Evolutionary conservation across 1,284 basidiomycete genomes (phyloP), one percentile per base, ranked within the genome.

Genomic region (Pseudozyma sp.): DNA sequence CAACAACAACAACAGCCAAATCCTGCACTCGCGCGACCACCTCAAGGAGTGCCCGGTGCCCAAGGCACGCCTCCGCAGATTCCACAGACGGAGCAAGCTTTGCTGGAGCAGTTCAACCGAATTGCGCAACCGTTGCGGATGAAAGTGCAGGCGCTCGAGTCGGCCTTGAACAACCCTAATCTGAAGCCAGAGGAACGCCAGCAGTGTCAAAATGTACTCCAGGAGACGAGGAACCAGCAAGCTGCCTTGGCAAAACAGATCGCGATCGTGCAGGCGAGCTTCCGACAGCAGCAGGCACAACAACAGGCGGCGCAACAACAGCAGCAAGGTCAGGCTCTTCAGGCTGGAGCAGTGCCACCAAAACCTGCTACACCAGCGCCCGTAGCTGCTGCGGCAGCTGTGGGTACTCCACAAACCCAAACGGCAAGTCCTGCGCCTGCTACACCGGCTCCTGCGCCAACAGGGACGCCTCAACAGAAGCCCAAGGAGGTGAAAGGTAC

Each of bases 81-180:
- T 4, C 77, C 76, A 4, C 71, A 73, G n/a, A 73, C 68, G 16
- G 77, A 81, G 59, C 73, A 75, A 13, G 72, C 73, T 44, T 55
- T 79, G 16, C 53, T 80, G 59, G 78, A 79, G 55, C 77, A 79
- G 43, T 79, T 81, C 55, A 78, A 81, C 50, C 70, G 73, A 12
- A 67, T 78, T 55, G 76, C 78, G 19, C 74, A 79, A 21, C 77
- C 78, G n/a, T 56, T 79, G 8, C 55, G 70, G 44, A 66, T 76
- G 59, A 81, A 81, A 47, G 75, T 78, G 21, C 68, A 75, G 34
- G 76, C 76, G 39, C 40, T 79, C 12, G 77, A 78, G 53, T 73
- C 64, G 10, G 76, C 76, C 18, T 44, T 79, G 19, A 60, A 60
- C 49, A 78, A 78, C 19, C 70, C 72, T 0, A 63, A 65, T 18